Conservation (phyloP, 345 rosid species). For the Salix viminalis region DNA sequence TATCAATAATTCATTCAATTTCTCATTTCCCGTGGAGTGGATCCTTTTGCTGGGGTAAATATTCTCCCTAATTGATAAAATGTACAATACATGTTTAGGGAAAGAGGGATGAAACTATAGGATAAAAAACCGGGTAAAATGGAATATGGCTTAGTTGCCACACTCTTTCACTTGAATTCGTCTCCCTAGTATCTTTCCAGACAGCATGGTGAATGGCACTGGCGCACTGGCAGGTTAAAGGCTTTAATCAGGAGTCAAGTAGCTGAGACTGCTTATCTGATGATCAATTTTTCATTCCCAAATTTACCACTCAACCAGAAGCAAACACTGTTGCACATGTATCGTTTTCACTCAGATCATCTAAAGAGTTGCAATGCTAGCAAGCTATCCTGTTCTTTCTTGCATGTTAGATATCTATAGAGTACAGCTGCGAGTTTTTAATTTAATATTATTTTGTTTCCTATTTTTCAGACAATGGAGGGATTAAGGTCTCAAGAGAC, state of each 20-base stretch:
- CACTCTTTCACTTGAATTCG: neutral
- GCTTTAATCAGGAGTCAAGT: neutral
- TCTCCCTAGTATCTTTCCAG: neutral
- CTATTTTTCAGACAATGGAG: slow-evolving; percentile 80
- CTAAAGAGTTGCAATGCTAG: too few species aligned
- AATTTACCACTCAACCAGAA: neutral
- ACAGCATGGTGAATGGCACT: neutral
- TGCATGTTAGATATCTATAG: neutral
- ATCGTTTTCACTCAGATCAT: neutral
- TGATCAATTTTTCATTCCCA: neutral
- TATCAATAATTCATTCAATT: too few species aligned
- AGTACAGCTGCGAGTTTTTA: neutral
- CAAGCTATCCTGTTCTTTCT: neutral
- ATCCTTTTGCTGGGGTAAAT: neutral
- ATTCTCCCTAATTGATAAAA: neutral
- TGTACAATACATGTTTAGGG: neutral
- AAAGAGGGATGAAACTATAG: neutral
- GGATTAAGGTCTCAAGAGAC: slow-evolving; percentile 80
- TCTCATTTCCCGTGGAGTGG: neutral
- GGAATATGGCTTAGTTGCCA: neutral
- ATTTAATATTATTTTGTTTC: neutral
- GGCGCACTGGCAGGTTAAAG: neutral
- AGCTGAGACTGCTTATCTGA: neutral
- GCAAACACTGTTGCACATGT: neutral
- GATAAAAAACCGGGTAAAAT: neutral